Evolutionary conservation across 441 rosid genomes (phyloP).

Genomic region (Eugenia klotzschiana): DNA sequence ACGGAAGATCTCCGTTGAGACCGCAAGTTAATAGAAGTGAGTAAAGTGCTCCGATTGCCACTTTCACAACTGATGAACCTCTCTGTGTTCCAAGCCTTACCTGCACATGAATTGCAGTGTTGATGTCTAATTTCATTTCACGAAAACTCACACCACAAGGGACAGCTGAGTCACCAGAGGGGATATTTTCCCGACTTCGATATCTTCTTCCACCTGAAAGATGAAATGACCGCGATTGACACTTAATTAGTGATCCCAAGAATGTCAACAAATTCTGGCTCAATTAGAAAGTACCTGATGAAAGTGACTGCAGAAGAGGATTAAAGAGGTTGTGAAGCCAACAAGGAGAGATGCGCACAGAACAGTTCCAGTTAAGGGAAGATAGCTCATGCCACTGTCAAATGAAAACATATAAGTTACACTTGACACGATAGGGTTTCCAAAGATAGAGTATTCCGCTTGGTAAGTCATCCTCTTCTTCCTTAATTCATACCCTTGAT

Average conservation of each 20-base stretch:
- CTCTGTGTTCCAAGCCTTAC: conserved; percentile 61
- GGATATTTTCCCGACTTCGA: conserved; percentile 57
- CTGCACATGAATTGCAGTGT: conserved; percentile 14
- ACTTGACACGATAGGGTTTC: not conserved
- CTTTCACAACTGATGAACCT: conserved; percentile 43
- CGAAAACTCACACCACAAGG: not conserved
- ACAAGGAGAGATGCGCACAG: conserved; percentile 57
- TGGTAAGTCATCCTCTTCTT: no score
- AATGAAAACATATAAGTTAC: not conserved
- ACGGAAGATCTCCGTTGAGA: conserved; percentile 46
- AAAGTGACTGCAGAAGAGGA: conserved; percentile 89
- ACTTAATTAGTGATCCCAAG: not conserved
- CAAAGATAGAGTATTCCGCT: no score
- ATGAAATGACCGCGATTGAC: not conserved
- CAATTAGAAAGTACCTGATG: conserved; percentile 39
- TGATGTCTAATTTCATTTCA: not conserved
- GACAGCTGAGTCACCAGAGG: conserved; percentile 38
- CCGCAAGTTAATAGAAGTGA: conserved; percentile 33
- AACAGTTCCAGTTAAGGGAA: conserved; percentile 37
- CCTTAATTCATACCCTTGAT: no score
- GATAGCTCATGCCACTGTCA: conserved; percentile 27
- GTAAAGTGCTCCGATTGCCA: conserved; percentile 30
- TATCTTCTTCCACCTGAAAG: conserved; percentile 58
- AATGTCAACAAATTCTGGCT: not conserved
- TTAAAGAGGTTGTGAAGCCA: conserved; percentile 71